Conservation (phyloP, 352 stramenopile genomes). For the Poterioochromonas sp. region DNA sequence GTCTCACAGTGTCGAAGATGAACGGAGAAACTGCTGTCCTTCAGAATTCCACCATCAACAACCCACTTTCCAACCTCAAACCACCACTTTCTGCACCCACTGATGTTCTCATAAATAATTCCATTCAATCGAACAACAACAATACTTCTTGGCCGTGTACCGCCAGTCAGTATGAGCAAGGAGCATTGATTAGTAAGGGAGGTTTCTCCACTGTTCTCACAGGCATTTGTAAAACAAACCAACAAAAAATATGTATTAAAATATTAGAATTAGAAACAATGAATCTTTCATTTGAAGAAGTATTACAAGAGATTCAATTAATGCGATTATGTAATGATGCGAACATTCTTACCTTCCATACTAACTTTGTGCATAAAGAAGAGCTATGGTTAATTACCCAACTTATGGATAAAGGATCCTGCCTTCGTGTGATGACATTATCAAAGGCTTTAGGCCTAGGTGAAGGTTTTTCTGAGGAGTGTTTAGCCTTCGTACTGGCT, state of each 20-base stretch:
- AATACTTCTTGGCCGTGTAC: neutral
- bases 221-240: constrained; percentile 76
- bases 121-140: too few species aligned
- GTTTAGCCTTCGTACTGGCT: constrained; percentile 91
- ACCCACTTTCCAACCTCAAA: too few species aligned
- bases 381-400: constrained; percentile 97
- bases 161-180: constrained; percentile 48
- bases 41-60: too few species aligned
- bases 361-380: constrained; percentile 91
- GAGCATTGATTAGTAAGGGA: constrained; percentile 69
- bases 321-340: constrained; percentile 97
- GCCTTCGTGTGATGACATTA: constrained; percentile 83
- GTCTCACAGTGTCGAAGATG: too few species aligned
- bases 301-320: constrained; percentile 79
- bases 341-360: constrained; percentile 95
- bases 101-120: too few species aligned
- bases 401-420: constrained; percentile 97
- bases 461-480: constrained; percentile 66
- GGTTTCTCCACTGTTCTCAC: constrained; percentile 97
- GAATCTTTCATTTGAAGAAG: constrained; percentile 73
- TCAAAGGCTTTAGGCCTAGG: constrained; percentile 53
- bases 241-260: constrained; percentile 84
- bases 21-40: too few species aligned
- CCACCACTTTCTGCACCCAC: too few species aligned
- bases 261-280: constrained; percentile 99